Evolutionary conservation across 169 alveolate species (phyloP).

Genomic region (Amoebophrya sp.): DNA sequence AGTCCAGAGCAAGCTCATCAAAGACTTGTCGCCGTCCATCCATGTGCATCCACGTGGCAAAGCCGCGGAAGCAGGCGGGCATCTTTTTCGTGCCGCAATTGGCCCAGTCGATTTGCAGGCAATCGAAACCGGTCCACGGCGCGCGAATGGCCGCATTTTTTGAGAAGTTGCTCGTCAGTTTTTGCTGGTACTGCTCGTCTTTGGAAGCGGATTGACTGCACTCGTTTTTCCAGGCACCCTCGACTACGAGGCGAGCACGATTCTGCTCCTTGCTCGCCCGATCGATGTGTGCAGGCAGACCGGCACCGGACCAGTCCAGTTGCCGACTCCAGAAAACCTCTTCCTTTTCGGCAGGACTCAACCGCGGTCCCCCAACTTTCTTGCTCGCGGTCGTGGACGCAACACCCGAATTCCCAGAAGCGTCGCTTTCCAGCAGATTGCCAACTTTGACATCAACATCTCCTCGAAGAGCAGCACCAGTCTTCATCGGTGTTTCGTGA

Average conservation of each 20-base stretch:
- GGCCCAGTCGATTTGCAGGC: background rate
- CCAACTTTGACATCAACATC: too few species aligned
- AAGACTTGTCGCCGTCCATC: background rate
- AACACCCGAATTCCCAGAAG: too few species aligned
- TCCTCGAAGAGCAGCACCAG: too few species aligned
- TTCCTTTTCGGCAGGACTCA: background rate
- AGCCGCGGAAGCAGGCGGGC: background rate
- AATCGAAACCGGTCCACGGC: too few species aligned
- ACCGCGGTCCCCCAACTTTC: too few species aligned
- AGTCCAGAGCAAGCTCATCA: background rate
- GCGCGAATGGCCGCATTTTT: too few species aligned
- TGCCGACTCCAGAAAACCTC: background rate
- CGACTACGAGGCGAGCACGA: too few species aligned
- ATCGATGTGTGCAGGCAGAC: background rate
- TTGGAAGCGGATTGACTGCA: background rate
- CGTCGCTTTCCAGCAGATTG: too few species aligned
- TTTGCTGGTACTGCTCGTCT: background rate
- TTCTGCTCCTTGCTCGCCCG: background rate
- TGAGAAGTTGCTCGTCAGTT: too few species aligned
- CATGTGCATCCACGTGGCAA: background rate
- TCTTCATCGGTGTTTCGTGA: too few species aligned
- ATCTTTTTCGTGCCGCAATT: background rate
- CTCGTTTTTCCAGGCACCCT: background rate
- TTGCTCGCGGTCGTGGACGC: too few species aligned
- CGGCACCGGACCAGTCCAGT: background rate